Evolutionary conservation across 495 filamentous ascomycete genomes (phyloP), one percentile per base, ranked within the genome.

Genomic region (Cercophora newfieldiana): DNA sequence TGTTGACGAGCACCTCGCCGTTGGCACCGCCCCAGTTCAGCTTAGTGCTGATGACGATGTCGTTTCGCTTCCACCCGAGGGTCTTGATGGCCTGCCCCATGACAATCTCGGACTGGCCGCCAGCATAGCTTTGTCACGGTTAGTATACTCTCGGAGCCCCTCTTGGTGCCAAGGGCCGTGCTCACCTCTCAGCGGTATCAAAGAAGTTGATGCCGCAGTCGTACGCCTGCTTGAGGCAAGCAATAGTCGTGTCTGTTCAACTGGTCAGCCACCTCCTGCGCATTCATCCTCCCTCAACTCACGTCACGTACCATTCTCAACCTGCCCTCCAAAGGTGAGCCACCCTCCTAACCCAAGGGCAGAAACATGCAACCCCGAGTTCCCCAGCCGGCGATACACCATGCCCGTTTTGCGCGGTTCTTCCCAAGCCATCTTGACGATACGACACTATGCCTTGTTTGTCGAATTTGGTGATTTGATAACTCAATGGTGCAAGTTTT

Each of bases 11-110:
- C 66, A 88, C 85, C 55, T 88, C 81, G 63, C 82, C 85, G 69
- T 84, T 85, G 25, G 81, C 82, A 16, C 71, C 76, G 58, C 88
- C 90, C 85, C 84, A 91, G 78, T 90, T 86, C 57, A 91, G 30
- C 65, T 91, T 92, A 19, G 89, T 91, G 31, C 81, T 85, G 69
- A 92, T 88, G 26, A 92, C 89, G 3, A 91, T 72, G 73, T 91
- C 89, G 71, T 86, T 88, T 29, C 89, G 79, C 69, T 87, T 87
- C 88, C 89, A 88, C 31, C 77, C 76, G 53, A 79, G 84, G 63
- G 85, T 81, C 71, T 84, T 83, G 71, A 89, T 80, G 10, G 83
- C 82, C 65, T 81, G 70, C 8, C 86, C 86, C 83, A 89, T 87
- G 63, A 82, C 83, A 47, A 80, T 72, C 72, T 88, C 86, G 21